Conservation (phyloP, 2,329 filamentous ascomycete species). For the Claviceps pazoutovae region DNA sequence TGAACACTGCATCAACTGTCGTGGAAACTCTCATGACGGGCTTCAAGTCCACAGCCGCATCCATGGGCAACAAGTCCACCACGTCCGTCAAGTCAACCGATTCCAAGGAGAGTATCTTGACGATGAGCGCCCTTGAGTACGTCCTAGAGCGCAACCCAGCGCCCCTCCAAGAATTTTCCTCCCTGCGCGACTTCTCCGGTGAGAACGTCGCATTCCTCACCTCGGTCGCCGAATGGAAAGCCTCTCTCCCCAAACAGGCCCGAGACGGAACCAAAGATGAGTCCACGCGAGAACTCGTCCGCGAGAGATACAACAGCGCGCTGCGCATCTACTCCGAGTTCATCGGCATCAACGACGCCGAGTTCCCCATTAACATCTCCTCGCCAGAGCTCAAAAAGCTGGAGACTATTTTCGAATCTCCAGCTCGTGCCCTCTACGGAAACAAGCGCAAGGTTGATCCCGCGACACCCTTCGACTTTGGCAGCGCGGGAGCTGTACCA, state of each 20-base stretch:
- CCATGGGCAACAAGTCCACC: not conserved
- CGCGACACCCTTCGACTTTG: slow-evolving; percentile 23
- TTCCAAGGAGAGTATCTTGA: slow-evolving; percentile 31
- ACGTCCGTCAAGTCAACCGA: slow-evolving; percentile 11
- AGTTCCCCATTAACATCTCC: slow-evolving; percentile 52
- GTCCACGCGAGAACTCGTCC: slow-evolving; percentile 18
- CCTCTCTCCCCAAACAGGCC: slow-evolving; percentile 14
- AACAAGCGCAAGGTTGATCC: slow-evolving; percentile 21
- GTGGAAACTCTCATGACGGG: slow-evolving; percentile 15
- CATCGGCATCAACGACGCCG: slow-evolving; percentile 43
- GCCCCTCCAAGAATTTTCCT: slow-evolving; percentile 50
- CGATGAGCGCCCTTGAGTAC: slow-evolving; percentile 48
- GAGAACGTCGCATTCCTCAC: slow-evolving; percentile 58
- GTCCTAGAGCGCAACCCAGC: slow-evolving; percentile 44
- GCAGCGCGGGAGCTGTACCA: not conserved
- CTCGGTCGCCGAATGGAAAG: slow-evolving; percentile 42
- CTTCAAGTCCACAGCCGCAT: slow-evolving; percentile 15
- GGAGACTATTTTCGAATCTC: slow-evolving; percentile 38
- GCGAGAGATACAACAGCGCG: slow-evolving; percentile 41
- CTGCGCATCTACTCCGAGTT: slow-evolving; percentile 48
- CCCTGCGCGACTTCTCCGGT: slow-evolving; percentile 52
- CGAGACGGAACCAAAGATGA: slow-evolving; percentile 10
- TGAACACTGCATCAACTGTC: slow-evolving; percentile 11
- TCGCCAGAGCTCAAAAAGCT: slow-evolving; percentile 36
- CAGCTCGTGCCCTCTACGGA: slow-evolving; percentile 30